These are phyloP conservation scores for Rhynchosporium graminicola DNA, from an alignment of 2,329 filamentous ascomycete species.

Conservation along the genomic window DNA sequence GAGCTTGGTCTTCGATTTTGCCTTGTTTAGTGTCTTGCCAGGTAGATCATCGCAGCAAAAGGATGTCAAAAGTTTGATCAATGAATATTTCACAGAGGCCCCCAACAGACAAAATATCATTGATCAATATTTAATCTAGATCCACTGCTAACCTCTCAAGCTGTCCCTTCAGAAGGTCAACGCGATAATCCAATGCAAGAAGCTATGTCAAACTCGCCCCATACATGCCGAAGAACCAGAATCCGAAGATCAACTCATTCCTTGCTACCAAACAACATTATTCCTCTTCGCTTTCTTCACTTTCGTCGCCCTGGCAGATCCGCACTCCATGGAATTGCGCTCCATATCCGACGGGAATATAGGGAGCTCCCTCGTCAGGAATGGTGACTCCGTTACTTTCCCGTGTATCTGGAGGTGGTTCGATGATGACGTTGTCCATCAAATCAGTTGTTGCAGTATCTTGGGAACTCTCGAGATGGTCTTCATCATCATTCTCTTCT, in stretches of 20 bases:
- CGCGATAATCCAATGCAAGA: not conserved
- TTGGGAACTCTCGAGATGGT: not conserved
- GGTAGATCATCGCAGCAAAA: too few relatives aligned
- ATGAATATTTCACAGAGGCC: too few relatives aligned
- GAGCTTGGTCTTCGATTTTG: not conserved
- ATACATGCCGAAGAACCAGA: not conserved
- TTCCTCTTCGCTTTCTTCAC: slow-evolving; percentile 14
- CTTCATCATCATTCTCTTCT: too few relatives aligned
- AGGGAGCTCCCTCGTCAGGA: not conserved
- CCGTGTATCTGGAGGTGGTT: not conserved
- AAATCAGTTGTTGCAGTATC: not conserved
- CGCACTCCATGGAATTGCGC: slow-evolving; percentile 3
- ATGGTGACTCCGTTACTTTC: not conserved
- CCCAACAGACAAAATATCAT: too few relatives aligned
- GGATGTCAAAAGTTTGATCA: too few relatives aligned
- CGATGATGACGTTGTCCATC: not conserved
- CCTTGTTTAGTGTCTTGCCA: not conserved
- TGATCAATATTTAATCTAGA: not conserved
- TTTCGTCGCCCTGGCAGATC: not conserved
- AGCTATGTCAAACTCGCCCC: too few relatives aligned
- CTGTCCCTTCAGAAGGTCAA: not conserved
- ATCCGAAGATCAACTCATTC: not conserved
- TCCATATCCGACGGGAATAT: not conserved
- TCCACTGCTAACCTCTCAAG: not conserved
- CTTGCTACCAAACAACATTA: not conserved